Evolutionary conservation across 202 grass and related monocot genomes (phyloP), one percentile per base, ranked within the genome.

Genomic region (Eragrostis tef): DNA sequence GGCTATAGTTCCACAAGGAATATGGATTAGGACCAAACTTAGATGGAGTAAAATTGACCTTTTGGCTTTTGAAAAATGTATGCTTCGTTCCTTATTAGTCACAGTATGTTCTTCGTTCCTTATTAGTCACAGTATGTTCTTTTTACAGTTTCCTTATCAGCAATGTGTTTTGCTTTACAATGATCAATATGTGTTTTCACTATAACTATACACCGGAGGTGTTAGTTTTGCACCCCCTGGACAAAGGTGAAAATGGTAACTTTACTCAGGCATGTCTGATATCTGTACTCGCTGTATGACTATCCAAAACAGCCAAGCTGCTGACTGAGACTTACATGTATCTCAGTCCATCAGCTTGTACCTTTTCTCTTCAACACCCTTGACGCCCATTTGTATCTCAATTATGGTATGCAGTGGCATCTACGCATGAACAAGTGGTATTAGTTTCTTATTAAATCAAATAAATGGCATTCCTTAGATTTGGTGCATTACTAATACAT

Each of bases 371-470:
- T 95, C 91, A 4, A 99, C 90, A 11, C 96, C 96, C 0, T 85
- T 91, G 36, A 99, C 96, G 2, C 96, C 96, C 96, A 99, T 99
- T 78, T 99, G 93, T 77, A 99, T 99, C 89, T 99, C 96, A 42
- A 99, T 95, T 87, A 99, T 99, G 65, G 93, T 99, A 76, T 95
- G 96, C 31, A 99, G 85, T 36, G 96, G 93, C 86, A 99, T 91
- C 96, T 99, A 63, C 70, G 78, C 17, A 60, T 59, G 60, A 82
- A 54, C 72, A 50, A 57, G 77, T 26, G 20, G 0, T 21, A 14
- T 74, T 60, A 25, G 11, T 36, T 77, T 41, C 34, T 39, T 39
- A 39, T 6, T 39, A 6, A 39, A 39, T 39, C 34, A 39, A 82
- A 54, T 68, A 50, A 57, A 79, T 22, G 17, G 0, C 19, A 14